These are phyloP conservation scores for Leptosphaerulina australis DNA, from an alignment of 2,329 filamentous ascomycete genomes.

Conservation along the genomic window DNA sequence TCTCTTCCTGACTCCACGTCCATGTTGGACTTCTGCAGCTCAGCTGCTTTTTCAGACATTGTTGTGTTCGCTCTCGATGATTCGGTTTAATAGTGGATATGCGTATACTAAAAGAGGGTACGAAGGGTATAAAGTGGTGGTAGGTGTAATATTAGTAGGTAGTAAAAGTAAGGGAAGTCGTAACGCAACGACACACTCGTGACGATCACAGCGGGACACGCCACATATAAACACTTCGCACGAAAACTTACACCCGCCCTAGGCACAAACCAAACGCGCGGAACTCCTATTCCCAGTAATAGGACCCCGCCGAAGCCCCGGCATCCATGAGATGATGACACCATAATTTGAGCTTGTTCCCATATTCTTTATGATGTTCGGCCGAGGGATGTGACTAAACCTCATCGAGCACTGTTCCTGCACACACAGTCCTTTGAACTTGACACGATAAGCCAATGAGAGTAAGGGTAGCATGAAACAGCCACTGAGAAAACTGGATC, in stretches of 20 bases:
- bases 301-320: constrained; percentile 1
- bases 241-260: constrained; percentile 3
- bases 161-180: constrained; percentile 9
- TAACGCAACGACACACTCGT: neutral
- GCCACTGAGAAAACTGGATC: constrained; percentile 15
- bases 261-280: constrained; percentile 2
- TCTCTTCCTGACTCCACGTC: constrained; percentile 45
- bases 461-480: neutral
- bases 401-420: neutral
- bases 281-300: constrained; percentile 15
- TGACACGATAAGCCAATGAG: constrained; percentile 2
- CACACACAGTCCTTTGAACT: neutral
- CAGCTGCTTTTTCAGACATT: constrained; percentile 28
- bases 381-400: constrained; percentile 12
- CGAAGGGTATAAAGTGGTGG: neutral
- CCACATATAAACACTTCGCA: constrained; percentile 17
- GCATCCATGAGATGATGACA: constrained; percentile 14
- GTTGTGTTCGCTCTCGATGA: neutral
- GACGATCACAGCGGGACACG: constrained; percentile 17
- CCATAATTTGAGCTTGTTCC: constrained; percentile 11
- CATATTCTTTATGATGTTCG: constrained; percentile 14
- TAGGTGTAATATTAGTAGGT: constrained; percentile 3
- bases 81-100: neutral
- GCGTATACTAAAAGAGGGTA: neutral
- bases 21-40: constrained; percentile 20